Base-by-base conservation (phyloP, 192 early-diverging fungal species). In the Chytriomyces sp. region DNA sequence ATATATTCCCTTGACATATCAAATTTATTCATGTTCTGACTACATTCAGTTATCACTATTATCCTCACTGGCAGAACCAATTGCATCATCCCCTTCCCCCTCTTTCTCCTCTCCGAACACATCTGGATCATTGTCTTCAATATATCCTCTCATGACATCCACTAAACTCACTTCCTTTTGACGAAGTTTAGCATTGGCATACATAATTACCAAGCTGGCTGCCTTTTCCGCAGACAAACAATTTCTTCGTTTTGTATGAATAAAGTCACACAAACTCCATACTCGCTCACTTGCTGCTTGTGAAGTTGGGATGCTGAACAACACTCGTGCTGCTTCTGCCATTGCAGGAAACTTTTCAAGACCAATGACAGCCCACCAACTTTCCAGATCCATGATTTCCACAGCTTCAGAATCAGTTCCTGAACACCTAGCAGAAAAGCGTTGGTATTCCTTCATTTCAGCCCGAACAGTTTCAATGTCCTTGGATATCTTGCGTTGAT, bases 291-390 rank as follows among this genome's bases (percentile, higher is more conserved):
- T 64, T 18, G 62, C 62, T 23, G 62, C 62, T 64, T 64, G 62
- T 64, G 62, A 64, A 11, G 62, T 64, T 13, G 62, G 62, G 62
- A 64, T 64, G 16, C n/a, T 24, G 62, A 64, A 64, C 18, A 64
- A 20, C 9, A 64, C 62, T 26, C 26, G 10, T 11, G 62, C 62
- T 26, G 24, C 62, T 26, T 64, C 10, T 26, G 62, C 62, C 26
- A 64, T 23, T 2, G 5, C 26, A 24, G 62, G 62, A 64, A 24
- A 64, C 62, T 64, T 64, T 1, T 16, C 16, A 26, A 11, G n/a
- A 0, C 62, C 62, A 64, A 64, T 26, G 9, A 64, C 62, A 10
- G 18, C 24, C 1, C 5, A 64, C 62, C 62, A 64, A 64, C 18
- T 64, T 64, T 64, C 18, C 13, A 64, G 9, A 64, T 64, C 62